Evolutionary conservation across 2,329 filamentous ascomycete genomes (phyloP).

Genomic region (Penicillium sclerotigenum): DNA sequence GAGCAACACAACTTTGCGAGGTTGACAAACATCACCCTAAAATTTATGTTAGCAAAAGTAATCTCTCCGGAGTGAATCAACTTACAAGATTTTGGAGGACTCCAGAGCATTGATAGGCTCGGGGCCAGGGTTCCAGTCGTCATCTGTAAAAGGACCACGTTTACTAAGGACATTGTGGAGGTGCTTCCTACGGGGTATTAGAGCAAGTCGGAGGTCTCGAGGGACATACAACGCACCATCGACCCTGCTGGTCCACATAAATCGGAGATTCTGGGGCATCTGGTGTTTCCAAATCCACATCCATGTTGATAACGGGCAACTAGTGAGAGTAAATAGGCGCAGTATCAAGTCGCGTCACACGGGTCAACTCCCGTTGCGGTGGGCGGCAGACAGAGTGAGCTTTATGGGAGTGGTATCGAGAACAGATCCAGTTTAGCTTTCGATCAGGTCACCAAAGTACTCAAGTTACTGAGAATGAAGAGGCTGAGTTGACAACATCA

Average conservation of each 20-base stretch:
- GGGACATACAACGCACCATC: conserved; percentile 16
- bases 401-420: background rate
- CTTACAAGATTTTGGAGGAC: conserved; percentile 71
- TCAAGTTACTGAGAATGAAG: conserved; percentile 2
- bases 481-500: conserved; percentile 14
- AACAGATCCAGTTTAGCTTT: background rate
- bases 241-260: conserved; percentile 4
- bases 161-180: conserved; percentile 76
- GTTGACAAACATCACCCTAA: conserved; percentile 52
- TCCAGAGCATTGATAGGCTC: conserved; percentile 58
- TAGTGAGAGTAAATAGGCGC: background rate
- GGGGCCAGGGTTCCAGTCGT: conserved; percentile 53
- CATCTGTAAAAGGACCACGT: conserved; percentile 76
- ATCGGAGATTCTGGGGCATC: background rate
- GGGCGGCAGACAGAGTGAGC: background rate
- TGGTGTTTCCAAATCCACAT: background rate
- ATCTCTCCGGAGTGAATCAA: background rate
- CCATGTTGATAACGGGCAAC: conserved; percentile 2
- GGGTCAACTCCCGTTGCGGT: background rate
- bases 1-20: background rate
- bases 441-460: background rate
- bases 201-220: background rate
- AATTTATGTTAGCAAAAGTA: conserved; percentile 20
- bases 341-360: conserved; percentile 2
- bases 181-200: conserved; percentile 62